Evolutionary conservation across 768 basidiomycete species (phyloP).

Genomic region (Piloderma croceum): DNA sequence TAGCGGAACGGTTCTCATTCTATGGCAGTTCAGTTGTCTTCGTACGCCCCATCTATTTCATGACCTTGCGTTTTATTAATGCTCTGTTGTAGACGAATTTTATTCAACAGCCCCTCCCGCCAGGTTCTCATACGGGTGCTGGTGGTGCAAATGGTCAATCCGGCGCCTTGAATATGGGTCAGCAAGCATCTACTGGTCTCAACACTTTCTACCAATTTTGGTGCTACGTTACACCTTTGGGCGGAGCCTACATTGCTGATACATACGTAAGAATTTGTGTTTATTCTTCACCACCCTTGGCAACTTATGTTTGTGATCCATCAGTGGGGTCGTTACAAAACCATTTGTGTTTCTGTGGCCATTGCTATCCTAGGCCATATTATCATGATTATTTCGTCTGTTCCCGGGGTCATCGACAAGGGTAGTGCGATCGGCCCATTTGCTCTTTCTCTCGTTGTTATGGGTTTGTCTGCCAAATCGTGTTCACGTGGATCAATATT

Average conservation of each 20-base stretch:
- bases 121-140: slow-evolving; percentile 60
- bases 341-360: slow-evolving; percentile 53
- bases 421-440: slow-evolving; percentile 47
- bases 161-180: slow-evolving; percentile 62
- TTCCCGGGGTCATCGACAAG: slow-evolving; percentile 61
- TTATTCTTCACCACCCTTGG: too few relatives aligned
- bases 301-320: too few relatives aligned
- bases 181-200: slow-evolving; percentile 67
- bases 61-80: slow-evolving; percentile 14
- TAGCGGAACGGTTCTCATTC: slow-evolving; percentile 72
- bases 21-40: slow-evolving; percentile 38
- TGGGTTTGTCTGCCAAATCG: slow-evolving; percentile 38
- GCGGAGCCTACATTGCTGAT: slow-evolving; percentile 72
- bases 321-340: slow-evolving; percentile 75
- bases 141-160: slow-evolving; percentile 49
- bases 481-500: not conserved
- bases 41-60: slow-evolving; percentile 18
- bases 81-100: slow-evolving; percentile 52
- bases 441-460: slow-evolving; percentile 55
- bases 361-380: slow-evolving; percentile 61
- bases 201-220: slow-evolving; percentile 70
- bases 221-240: slow-evolving; percentile 61
- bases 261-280: too few relatives aligned
- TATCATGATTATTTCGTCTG: slow-evolving; percentile 58
- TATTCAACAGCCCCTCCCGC: slow-evolving; percentile 66